Conservation (phyloP, 2,329 filamentous ascomycete species). For the Monilinia vaccinii-corymbosi region DNA sequence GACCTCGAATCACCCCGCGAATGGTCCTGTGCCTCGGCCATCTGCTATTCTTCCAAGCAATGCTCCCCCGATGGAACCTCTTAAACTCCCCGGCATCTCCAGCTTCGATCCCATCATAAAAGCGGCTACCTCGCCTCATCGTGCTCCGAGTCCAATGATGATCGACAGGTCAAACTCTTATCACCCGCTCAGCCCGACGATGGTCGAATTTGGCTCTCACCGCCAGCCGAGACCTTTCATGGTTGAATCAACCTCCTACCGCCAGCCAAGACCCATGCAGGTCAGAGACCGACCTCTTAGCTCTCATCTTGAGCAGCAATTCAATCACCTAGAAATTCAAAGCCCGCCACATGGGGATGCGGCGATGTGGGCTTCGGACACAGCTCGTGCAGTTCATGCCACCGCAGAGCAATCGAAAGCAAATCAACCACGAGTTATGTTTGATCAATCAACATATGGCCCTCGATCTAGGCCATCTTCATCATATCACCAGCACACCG, state of each 20-base stretch:
- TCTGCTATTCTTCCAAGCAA: slow-evolving; percentile 22
- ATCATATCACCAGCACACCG: slow-evolving; percentile 43
- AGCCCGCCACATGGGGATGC: slow-evolving; percentile 42
- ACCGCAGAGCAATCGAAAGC: slow-evolving; percentile 44
- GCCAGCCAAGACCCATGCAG: slow-evolving; percentile 11
- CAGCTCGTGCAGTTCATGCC: slow-evolving; percentile 44
- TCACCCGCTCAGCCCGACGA: slow-evolving; percentile 13
- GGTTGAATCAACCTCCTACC: neutral
- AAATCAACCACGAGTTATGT: slow-evolving; percentile 40
- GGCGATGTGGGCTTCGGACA: slow-evolving; percentile 50
- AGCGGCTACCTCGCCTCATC: slow-evolving; percentile 52
- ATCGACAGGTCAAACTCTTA: slow-evolving; percentile 41
- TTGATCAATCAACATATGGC: slow-evolving; percentile 40
- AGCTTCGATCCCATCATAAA: slow-evolving; percentile 73
- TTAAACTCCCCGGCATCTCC: slow-evolving; percentile 77
- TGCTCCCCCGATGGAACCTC: slow-evolving; percentile 39
- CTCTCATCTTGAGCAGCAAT: slow-evolving; percentile 54
- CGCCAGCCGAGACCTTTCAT: slow-evolving; percentile 7
- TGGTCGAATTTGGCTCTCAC: slow-evolving; percentile 32
- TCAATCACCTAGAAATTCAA: slow-evolving; percentile 58
- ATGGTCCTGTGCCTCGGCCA: slow-evolving; percentile 21
- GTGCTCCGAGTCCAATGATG: slow-evolving; percentile 68
- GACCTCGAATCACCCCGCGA: slow-evolving; percentile 52
- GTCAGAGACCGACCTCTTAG: slow-evolving; percentile 38
- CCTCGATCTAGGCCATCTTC: slow-evolving; percentile 23